Evolutionary conservation across 1,139 yeast species (phyloP), one percentile per base, ranked within the genome.

Genomic region (Suhomyces bribrorum): DNA sequence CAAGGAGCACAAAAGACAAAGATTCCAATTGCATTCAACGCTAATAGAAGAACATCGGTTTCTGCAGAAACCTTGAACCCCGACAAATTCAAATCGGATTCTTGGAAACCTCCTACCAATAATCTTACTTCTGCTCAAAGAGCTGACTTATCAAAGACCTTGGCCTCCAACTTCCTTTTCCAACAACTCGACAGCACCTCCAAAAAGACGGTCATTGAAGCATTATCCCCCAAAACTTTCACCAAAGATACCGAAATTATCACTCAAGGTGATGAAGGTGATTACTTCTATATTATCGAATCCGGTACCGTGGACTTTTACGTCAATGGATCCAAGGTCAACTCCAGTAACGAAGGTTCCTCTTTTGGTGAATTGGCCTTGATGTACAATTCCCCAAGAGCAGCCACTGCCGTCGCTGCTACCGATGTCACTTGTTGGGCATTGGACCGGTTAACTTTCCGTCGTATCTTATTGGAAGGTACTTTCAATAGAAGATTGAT

Each of bases 331-430:
- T 62, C 76, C 37, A 77, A 81, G 54, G 94, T 89, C 36, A 85
- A 80, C 53, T 72, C 86, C 3, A 78, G 88, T 20, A 83, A 86
- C 14, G 81, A 88, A 32, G 97, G 97, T 4, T 81, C 95, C 5
- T 84, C 95, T 31, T 92, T 92, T 65, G 98, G 98, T 55, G 98
- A 92, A 63, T 76, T 92, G 56, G 98, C 98, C 2, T 77, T 92
- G 54, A 89, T 92, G 96, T 92, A 92, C 69, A 92, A 92, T 64
- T 83, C 97, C 14, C 97, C 97, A 44, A 81, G 98, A 64, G 98
- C 97, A 5, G 98, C 97, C 13, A 89, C 97, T 1, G 97, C 88
- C 2, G 57, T 75, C 14, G 95, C 97, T 7, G 75, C 80, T 23
- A 77, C 83, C 54, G 78, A 77, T 24, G 75, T 90, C 37, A 63